Evolutionary conservation across 2,329 filamentous ascomycete genomes (phyloP).

Genomic region (Huntiella decipiens): DNA sequence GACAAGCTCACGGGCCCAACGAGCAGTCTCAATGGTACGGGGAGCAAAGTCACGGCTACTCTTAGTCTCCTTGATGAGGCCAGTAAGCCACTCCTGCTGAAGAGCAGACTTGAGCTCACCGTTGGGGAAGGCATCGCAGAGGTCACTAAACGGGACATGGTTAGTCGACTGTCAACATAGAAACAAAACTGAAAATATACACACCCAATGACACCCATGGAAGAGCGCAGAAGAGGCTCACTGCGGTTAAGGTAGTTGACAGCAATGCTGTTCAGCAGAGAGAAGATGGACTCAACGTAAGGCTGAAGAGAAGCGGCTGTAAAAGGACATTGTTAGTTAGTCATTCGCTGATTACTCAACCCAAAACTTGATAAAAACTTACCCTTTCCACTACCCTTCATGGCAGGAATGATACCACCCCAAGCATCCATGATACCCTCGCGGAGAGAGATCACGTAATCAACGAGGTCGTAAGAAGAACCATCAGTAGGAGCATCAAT

Average conservation of each 20-base stretch:
- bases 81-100: constrained; percentile 76
- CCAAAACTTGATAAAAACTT: constrained; percentile 18
- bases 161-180: constrained; percentile 18
- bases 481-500: constrained; percentile 64
- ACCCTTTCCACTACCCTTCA: constrained; percentile 70
- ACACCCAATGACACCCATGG: constrained; percentile 94
- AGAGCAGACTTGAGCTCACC: constrained; percentile 72
- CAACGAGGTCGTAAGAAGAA: constrained; percentile 83
- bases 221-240: constrained; percentile 77
- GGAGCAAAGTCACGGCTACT: constrained; percentile 69
- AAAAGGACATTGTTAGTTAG: constrained; percentile 1
- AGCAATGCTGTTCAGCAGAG: constrained; percentile 63
- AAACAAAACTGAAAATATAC: constrained; percentile 16
- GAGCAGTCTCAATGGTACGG: constrained; percentile 81
- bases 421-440: constrained; percentile 99
- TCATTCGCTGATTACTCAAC: constrained; percentile 17
- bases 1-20: constrained; percentile 94
- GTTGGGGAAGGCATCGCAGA: constrained; percentile 82
- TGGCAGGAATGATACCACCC: constrained; percentile 88
- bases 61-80: constrained; percentile 81
- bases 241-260: constrained; percentile 64
- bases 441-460: constrained; percentile 84
- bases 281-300: constrained; percentile 72
- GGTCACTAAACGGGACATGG: constrained; percentile 43
- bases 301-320: constrained; percentile 52